Percentiles rank a stretch among this genome's conserved stretches.
These are phyloP conservation scores for Lactarius trivialis DNA, from an alignment of 768 basidiomycete genomes.

Conservation along the genomic window DNA sequence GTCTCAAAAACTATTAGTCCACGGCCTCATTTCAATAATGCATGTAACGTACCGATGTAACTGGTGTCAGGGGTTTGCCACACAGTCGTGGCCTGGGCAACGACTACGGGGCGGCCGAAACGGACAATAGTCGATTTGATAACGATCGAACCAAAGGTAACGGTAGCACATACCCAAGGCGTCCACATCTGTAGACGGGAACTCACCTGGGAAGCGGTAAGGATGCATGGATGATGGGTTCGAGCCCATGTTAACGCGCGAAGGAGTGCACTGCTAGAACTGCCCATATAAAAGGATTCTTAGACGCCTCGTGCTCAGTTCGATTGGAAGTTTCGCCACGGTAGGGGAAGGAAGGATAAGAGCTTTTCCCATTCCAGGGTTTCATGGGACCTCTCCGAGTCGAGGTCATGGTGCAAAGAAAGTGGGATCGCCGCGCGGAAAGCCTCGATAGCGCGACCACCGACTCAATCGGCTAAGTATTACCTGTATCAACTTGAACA, in stretches of 20 bases:
- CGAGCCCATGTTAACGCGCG: neutral
- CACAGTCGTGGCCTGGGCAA: neutral
- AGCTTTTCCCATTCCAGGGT: neutral
- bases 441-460: neutral
- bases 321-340: neutral
- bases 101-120: neutral
- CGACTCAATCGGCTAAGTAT: neutral
- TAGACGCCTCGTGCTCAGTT: neutral
- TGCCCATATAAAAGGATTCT: neutral
- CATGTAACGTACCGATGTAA: neutral
- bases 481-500: neutral
- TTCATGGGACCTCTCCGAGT: neutral
- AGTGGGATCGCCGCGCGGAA: neutral
- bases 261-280: neutral
- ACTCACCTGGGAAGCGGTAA: neutral
- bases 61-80: neutral
- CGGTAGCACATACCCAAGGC: neutral
- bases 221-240: neutral
- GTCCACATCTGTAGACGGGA: neutral
- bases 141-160: neutral
- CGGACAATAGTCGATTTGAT: neutral
- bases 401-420: neutral
- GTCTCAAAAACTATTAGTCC: neutral
- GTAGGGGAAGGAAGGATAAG: neutral
- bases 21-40: neutral